These are phyloP conservation scores for Suillus discolor DNA, from an alignment of 768 basidiomycete species.

Conservation along the genomic window DNA sequence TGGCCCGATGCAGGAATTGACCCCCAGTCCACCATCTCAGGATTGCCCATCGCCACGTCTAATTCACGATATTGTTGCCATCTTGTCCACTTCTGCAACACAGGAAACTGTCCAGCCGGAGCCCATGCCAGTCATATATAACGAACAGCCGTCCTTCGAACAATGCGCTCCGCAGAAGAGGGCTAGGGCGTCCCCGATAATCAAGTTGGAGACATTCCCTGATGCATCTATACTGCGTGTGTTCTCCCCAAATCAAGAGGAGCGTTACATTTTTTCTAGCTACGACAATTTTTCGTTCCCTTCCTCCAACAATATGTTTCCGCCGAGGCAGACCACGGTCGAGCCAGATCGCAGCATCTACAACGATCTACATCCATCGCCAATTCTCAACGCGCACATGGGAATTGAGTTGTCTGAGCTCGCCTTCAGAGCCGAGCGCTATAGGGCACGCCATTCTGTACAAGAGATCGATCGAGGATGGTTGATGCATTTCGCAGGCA, in stretches of 20 bases:
- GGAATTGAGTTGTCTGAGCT: slow-evolving; percentile 60
- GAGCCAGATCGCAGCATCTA: not conserved
- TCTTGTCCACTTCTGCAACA: slow-evolving; percentile 23
- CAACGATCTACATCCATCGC: slow-evolving; percentile 34
- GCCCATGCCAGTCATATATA: not conserved
- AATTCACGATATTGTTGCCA: slow-evolving; percentile 35
- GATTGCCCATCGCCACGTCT: slow-evolving; percentile 29
- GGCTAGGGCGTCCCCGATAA: not conserved
- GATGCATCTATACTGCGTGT: not conserved
- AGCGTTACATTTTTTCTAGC: not conserved
- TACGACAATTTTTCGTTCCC: not conserved
- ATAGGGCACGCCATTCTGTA: slow-evolving; percentile 54
- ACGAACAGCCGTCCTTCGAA: not conserved
- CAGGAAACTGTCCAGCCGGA: slow-evolving; percentile 3
- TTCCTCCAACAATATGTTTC: not conserved
- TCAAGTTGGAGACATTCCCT: not conserved
- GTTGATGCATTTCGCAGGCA: slow-evolving; percentile 70
- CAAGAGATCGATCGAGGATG: slow-evolving; percentile 64
- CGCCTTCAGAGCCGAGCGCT: slow-evolving; percentile 55
- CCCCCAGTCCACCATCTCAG: not conserved
- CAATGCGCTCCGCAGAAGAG: not conserved
- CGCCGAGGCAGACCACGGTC: slow-evolving; percentile 8
- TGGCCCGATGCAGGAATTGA: slow-evolving; percentile 3
- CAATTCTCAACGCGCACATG: slow-evolving; percentile 64
- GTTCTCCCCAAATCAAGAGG: not conserved